A percentile compares a stretch with the other conserved stretches of the same genome.
Evolutionary conservation across 495 filamentous ascomycete genomes (phyloP).

Genomic region (Podospora appendiculata): DNA sequence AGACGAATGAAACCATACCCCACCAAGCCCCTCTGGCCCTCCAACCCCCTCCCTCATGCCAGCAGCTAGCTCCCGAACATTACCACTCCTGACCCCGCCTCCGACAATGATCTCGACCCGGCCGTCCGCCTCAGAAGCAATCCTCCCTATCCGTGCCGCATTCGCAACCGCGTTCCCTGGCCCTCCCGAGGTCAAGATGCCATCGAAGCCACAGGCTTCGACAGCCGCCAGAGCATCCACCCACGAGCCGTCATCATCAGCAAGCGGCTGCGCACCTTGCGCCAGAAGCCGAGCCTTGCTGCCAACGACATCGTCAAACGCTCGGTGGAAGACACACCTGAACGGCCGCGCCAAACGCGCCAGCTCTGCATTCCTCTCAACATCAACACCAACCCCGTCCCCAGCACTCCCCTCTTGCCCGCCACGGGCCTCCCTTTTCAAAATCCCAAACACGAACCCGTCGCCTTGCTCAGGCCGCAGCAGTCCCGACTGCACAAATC

Average conservation of each 20-base stretch:
- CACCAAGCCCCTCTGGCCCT: neutral
- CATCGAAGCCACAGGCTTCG: constrained; percentile 23
- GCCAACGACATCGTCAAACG: constrained; percentile 30
- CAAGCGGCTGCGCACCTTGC: neutral
- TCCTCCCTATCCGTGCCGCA: constrained; percentile 12
- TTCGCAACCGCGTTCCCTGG: constrained; percentile 24
- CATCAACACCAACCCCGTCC: constrained; percentile 18
- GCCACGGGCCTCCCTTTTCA: constrained; percentile 6
- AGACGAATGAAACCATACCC: neutral
- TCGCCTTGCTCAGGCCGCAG: constrained; percentile 24
- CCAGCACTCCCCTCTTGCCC: too few species aligned
- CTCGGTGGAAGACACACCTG: constrained; percentile 31
- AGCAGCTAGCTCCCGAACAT: constrained; percentile 5
- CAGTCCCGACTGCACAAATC: constrained; percentile 18
- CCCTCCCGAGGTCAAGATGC: constrained; percentile 35
- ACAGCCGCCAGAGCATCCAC: constrained; percentile 20
- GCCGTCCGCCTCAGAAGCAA: constrained; percentile 12
- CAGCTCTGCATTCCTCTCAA: constrained; percentile 15
- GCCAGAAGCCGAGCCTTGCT: neutral
- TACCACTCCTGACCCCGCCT: constrained; percentile 29
- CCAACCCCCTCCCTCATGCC: neutral
- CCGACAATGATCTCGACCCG: constrained; percentile 29
- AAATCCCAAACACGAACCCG: constrained; percentile 39
- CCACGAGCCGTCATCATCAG: neutral
- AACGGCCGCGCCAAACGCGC: constrained; percentile 17